Evolutionary conservation across 2,329 filamentous ascomycete genomes (phyloP), one percentile per base, ranked within the genome.

Genomic region (Thielaviopsis punctulata): DNA sequence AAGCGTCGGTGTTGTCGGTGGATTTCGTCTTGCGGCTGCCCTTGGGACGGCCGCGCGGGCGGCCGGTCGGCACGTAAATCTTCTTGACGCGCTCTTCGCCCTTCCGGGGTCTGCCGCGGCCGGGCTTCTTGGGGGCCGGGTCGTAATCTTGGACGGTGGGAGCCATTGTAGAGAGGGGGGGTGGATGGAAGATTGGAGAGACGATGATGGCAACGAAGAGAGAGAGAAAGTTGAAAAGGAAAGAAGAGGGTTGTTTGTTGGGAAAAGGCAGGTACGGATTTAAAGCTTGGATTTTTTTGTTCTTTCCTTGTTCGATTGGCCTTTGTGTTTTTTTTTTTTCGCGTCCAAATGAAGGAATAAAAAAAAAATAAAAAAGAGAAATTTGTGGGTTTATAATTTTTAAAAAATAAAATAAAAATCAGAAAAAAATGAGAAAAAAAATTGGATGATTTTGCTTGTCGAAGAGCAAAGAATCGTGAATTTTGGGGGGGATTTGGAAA

Each of bases 31-130:
- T 58, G 41, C 61, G 60, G 52, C 59, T 61, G 56, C 65, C 66
- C 51, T 63, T 66, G 30, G 70, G 70, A 41, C 70, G 68, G 46
- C 70, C 71, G 19, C 66, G 68, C 18, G 67, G 66, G 2, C 68
- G 65, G 45, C 69, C 69, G 3, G 66, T 62, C 4, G 66, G 62
- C 1, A 57, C 60, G 46, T 64, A 63, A 57, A 63, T 53, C 60
- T 68, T 69, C 55, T 62, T 61, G 27, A 68, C 58, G 48, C 66
- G 68, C 49, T 64, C 65, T 58, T 69, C 67, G 50, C 64, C 65
- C 59, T 69, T 68, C 48, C 64, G 62, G 13, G 65, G 64, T 18
- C 67, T 63, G 27, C 66, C 66, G 44, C 66, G 66, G 39, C 65
- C 51, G 45, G 65, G 53, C 63, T 54, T 54, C 41, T 54, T 54